A percentile compares a stretch with the other conserved stretches of the same genome.
phyloP scores from a whole-genome alignment of 768 basidiomycete species.

The Podaxis sp. region DNA sequence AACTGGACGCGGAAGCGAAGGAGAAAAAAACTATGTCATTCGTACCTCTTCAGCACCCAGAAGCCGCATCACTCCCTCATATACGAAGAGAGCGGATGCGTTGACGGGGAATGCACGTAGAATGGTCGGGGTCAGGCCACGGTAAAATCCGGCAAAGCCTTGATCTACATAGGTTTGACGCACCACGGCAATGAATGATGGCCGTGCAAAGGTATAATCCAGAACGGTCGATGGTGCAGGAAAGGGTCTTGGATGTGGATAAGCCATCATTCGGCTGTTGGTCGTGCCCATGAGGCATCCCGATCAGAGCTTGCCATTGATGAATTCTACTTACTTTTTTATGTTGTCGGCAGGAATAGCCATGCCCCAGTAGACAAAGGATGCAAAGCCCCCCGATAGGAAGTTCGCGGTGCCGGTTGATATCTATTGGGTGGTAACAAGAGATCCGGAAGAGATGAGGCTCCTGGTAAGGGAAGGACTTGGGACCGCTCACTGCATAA shows the following conservation, averaged over 20 bases:
- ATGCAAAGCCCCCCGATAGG: constrained; percentile 57
- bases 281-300: constrained; percentile 7
- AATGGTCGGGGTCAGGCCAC: constrained; percentile 64
- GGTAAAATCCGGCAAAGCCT: constrained; percentile 53
- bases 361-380: constrained; percentile 64
- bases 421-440: constrained; percentile 33
- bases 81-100: constrained; percentile 75
- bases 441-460: background rate
- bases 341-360: constrained; percentile 76
- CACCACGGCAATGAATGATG: constrained; percentile 47
- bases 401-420: constrained; percentile 60
- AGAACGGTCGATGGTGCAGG: constrained; percentile 25
- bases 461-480: background rate
- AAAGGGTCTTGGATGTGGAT: constrained; percentile 43
- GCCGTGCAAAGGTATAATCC: constrained; percentile 23
- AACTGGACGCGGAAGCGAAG: constrained; percentile 8
- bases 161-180: constrained; percentile 49
- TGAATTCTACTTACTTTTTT: constrained; percentile 56
- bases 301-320: background rate
- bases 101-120: constrained; percentile 77
- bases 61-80: constrained; percentile 65
- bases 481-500: constrained; percentile 44
- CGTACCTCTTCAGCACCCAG: constrained; percentile 64
- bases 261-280: constrained; percentile 60
- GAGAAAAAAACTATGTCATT: constrained; percentile 1